Evolutionary conservation across 1,139 yeast species (phyloP), one percentile per base, ranked within the genome.

Genomic region (Debaryomycetaceae sp.): DNA sequence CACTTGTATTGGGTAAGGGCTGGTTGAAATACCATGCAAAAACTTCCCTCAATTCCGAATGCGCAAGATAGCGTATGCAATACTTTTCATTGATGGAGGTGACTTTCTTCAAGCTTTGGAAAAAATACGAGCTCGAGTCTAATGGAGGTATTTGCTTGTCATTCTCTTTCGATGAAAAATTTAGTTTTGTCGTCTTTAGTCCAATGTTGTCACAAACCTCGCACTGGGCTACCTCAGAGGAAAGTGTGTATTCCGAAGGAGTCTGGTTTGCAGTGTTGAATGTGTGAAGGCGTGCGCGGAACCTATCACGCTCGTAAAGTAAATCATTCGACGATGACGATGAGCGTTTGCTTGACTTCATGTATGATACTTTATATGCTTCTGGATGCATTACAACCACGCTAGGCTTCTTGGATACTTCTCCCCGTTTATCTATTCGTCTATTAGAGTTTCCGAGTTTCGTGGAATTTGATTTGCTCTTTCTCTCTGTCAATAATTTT

Each of bases 1-100:
- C 59, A 19, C 69, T 75, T 11, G 92, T 83, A 2, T 75, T 78
- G 0, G 96, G 96, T 30, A 88, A 63, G 1, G 79, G 75, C 6
- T 71, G 60, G 42, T 71, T 47, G 64, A 70, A 78, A 51, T 79
- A 77, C 65, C 70, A 67, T n/a, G 56, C 49, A 43, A 78, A 67
- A 0, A 76, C 61, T 1, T 50, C 24, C 26, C 55, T 51, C 24
- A 75, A 53, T 35, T 17, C 4, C 13, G 6, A 9, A 6, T 34
- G 36, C 16, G 18, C 17, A 15, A 24, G 15, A 17, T 19, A 8
- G 26, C 26, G 17, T 30, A 13, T 14, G 32, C 32, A 14, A 14
- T 8, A 30, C 15, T 30, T 30, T 30, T 30, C 32, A 15, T 30
- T 30, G 7, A 15, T 16, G 17, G 17, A 30, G 17, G 8, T 30